Evolutionary conservation across 148 eudicot genomes (phyloP).

Genomic region (Rhododendron simsii): DNA sequence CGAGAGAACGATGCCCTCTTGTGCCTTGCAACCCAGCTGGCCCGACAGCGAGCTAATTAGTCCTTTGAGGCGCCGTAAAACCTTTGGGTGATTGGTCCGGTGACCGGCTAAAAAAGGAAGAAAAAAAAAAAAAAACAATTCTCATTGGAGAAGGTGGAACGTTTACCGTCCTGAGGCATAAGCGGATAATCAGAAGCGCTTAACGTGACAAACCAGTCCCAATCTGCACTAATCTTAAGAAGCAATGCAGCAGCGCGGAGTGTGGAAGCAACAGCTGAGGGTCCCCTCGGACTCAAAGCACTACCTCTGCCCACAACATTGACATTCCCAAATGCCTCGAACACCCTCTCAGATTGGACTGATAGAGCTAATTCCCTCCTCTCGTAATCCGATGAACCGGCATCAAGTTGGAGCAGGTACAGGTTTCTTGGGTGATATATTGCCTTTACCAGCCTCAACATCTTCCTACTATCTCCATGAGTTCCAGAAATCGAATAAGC

Average conservation of each 20-base stretch:
- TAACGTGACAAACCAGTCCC: slow-evolving; percentile 40
- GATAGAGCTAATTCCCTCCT: slow-evolving; percentile 24
- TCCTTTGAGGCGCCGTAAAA: background rate
- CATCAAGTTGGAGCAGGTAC: slow-evolving; percentile 36
- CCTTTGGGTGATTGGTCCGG: background rate
- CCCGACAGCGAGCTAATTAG: background rate
- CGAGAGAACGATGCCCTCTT: too few species aligned
- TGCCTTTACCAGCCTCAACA: slow-evolving; percentile 30
- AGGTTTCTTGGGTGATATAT: slow-evolving; percentile 41
- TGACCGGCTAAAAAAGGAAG: background rate
- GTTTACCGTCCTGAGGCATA: slow-evolving; percentile 37
- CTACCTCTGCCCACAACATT: slow-evolving; percentile 28
- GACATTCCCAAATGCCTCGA: slow-evolving; percentile 29
- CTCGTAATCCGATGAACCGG: slow-evolving; percentile 15
- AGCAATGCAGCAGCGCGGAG: slow-evolving; percentile 43
- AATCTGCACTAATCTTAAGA: slow-evolving; percentile 18
- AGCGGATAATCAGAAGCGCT: slow-evolving; percentile 38
- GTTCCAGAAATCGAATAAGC: slow-evolving; percentile 35
- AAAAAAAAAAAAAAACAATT: too few species aligned
- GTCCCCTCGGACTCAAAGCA: slow-evolving; percentile 23
- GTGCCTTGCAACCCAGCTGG: too few species aligned
- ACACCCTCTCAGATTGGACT: slow-evolving; percentile 17
- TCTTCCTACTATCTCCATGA: slow-evolving; percentile 20
- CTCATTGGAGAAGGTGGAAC: background rate
- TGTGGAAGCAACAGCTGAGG: slow-evolving; percentile 27